These are phyloP conservation scores for Serpula lacrymans DNA, from an alignment of 768 basidiomycete species.

Conservation along the genomic window DNA sequence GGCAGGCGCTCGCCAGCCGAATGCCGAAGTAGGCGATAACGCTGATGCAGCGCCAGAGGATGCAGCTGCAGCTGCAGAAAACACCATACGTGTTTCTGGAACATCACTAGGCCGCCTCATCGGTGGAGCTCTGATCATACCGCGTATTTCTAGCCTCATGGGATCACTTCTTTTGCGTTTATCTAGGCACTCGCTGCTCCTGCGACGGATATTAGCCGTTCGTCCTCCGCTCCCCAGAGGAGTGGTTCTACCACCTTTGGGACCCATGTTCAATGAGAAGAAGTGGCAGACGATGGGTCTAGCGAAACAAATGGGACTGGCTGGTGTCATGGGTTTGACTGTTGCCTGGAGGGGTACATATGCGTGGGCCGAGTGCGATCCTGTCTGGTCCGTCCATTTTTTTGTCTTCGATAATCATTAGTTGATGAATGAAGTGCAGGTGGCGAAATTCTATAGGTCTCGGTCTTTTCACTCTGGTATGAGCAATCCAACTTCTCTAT, in stretches of 20 bases:
- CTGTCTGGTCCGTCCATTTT: constrained; percentile 53
- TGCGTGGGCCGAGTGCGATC: constrained; percentile 66
- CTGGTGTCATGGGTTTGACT: constrained; percentile 37
- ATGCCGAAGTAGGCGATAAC: constrained; percentile 1
- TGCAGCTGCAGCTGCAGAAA: constrained; percentile 51
- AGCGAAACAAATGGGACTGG: constrained; percentile 22
- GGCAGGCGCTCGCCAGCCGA: constrained; percentile 1
- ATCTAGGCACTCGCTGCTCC: constrained; percentile 34
- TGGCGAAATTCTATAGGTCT: constrained; percentile 71
- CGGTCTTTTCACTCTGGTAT: constrained; percentile 63
- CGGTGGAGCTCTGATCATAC: constrained; percentile 67
- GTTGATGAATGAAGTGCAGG: constrained; percentile 21
- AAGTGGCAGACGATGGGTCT: constrained; percentile 12
- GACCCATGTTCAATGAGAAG: constrained; percentile 17
- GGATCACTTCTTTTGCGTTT: constrained; percentile 55
- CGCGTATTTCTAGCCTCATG: constrained; percentile 64
- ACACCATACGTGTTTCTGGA: constrained; percentile 54
- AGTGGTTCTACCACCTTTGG: constrained; percentile 10
- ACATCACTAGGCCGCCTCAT: constrained; percentile 63
- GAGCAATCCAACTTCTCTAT: constrained; percentile 15
- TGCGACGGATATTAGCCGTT: constrained; percentile 23
- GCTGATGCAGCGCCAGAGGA: constrained; percentile 17
- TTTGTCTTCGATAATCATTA: not conserved
- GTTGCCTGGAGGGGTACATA: constrained; percentile 54
- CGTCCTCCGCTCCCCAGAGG: constrained; percentile 15